These are phyloP conservation scores for Boletus rex-veris DNA, from an alignment of 768 basidiomycete species.

Conservation along the genomic window DNA sequence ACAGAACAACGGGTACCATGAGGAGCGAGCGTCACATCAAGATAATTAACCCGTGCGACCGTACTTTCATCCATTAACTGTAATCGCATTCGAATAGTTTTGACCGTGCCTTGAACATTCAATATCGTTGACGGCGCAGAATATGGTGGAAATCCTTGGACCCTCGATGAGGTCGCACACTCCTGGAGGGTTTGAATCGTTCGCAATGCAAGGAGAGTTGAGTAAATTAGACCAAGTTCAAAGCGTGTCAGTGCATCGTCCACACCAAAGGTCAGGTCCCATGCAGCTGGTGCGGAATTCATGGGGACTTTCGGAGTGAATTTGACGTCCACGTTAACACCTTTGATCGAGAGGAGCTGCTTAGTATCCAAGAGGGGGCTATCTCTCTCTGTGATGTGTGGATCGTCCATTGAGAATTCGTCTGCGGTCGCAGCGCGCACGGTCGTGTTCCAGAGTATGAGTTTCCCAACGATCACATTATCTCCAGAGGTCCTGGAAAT, in stretches of 20 bases:
- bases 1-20: slow-evolving; percentile 32
- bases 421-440: slow-evolving; percentile 66
- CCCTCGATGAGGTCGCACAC: slow-evolving; percentile 14
- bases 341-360: slow-evolving; percentile 43
- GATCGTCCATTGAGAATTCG: slow-evolving; percentile 64
- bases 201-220: slow-evolving; percentile 56
- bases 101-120: slow-evolving; percentile 34
- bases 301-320: slow-evolving; percentile 11
- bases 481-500: slow-evolving; percentile 31
- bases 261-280: slow-evolving; percentile 46
- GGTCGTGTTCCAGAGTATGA: slow-evolving; percentile 46
- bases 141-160: slow-evolving; percentile 16
- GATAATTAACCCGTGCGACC: slow-evolving; percentile 35
- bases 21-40: slow-evolving; percentile 18
- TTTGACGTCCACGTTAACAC: slow-evolving; percentile 29
- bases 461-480: slow-evolving; percentile 40
- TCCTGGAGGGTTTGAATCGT: slow-evolving; percentile 43
- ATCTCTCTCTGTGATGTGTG: slow-evolving; percentile 52
- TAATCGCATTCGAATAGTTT: slow-evolving; percentile 46
- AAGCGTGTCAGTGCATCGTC: slow-evolving; percentile 52
- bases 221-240: slow-evolving; percentile 68
- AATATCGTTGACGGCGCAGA: slow-evolving; percentile 15
- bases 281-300: slow-evolving; percentile 21
- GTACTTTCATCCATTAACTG: slow-evolving; percentile 48
- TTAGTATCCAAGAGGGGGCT: slow-evolving; percentile 39